Evolutionary conservation across 1,284 basidiomycete genomes (phyloP).

Genomic region (Marasmius oreades): DNA sequence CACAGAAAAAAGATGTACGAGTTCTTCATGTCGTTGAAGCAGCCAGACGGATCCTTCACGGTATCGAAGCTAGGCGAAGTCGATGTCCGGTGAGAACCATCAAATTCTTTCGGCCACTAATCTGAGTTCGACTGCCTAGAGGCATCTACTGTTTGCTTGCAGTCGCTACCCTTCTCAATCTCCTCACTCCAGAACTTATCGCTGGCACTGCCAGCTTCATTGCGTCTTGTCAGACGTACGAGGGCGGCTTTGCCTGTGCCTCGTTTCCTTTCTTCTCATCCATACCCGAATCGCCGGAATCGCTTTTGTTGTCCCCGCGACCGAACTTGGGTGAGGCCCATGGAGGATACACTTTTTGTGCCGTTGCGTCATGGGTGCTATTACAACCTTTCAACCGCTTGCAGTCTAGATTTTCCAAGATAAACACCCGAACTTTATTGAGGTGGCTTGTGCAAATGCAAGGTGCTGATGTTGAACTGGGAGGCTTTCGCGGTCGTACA

Average conservation of each 20-base stretch:
- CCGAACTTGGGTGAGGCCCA: conserved; percentile 90
- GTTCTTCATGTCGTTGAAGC: conserved; percentile 93
- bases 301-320: conserved; percentile 40
- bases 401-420: conserved; percentile 27
- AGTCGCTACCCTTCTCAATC: conserved; percentile 45
- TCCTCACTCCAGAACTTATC: conserved; percentile 87
- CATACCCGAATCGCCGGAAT: conserved; percentile 23
- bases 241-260: conserved; percentile 91
- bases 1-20: conserved; percentile 70
- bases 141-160: conserved; percentile 49
- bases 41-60: conserved; percentile 91
- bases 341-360: conserved; percentile 96
- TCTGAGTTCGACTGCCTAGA: conserved; percentile 19
- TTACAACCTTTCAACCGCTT: conserved; percentile 51
- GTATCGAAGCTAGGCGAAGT: conserved; percentile 89
- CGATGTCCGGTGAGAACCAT: conserved; percentile 72
- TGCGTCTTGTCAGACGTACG: conserved; percentile 92
- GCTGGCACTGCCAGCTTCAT: conserved; percentile 61
- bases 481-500: conserved; percentile 90
- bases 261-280: conserved; percentile 64
- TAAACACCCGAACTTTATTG: conserved; percentile 63
- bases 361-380: conserved; percentile 82
- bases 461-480: conserved; percentile 78
- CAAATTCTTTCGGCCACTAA: neutral
- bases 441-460: conserved; percentile 91